Evolutionary conservation across 805 yeast species (phyloP).

Genomic region (Starmerella scarabaei): DNA sequence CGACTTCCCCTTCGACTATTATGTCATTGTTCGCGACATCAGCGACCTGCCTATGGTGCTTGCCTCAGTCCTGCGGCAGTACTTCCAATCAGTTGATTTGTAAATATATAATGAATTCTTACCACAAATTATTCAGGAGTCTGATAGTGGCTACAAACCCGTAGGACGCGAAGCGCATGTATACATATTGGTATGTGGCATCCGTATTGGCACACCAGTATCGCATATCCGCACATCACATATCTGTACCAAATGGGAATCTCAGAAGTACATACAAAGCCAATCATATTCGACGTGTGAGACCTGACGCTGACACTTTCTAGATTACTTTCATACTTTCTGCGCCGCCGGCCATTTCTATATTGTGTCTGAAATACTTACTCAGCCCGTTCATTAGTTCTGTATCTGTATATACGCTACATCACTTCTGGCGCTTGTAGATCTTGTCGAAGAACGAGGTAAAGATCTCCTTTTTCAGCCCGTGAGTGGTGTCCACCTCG

Average conservation of each 20-base stretch:
- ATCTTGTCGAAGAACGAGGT: conserved; percentile 76
- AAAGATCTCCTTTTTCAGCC: conserved; percentile 82
- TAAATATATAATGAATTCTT: background rate
- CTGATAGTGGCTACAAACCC: too few species aligned
- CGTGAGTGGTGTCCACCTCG: conserved; percentile 75
- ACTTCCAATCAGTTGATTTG: conserved; percentile 36
- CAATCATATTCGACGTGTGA: too few species aligned
- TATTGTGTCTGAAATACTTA: background rate
- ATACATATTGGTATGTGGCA: too few species aligned
- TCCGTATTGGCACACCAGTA: too few species aligned
- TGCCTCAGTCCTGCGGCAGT: conserved; percentile 79
- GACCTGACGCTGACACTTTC: too few species aligned
- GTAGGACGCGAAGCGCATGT: too few species aligned
- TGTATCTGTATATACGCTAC: too few species aligned
- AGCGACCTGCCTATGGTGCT: conserved; percentile 85
- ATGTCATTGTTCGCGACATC: conserved; percentile 83
- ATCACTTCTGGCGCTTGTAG: conserved; percentile 81
- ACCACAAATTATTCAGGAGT: background rate
- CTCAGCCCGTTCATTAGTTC: background rate
- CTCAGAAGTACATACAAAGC: too few species aligned
- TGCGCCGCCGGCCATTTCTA: too few species aligned
- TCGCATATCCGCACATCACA: too few species aligned
- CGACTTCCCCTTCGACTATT: conserved; percentile 91
- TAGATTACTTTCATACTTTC: too few species aligned
- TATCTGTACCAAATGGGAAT: too few species aligned